A percentile compares a stretch with the other conserved stretches of the same genome.
Evolutionary conservation across 192 early-diverging fungal species (phyloP).

Genomic region (Chytriomyces sp.): DNA sequence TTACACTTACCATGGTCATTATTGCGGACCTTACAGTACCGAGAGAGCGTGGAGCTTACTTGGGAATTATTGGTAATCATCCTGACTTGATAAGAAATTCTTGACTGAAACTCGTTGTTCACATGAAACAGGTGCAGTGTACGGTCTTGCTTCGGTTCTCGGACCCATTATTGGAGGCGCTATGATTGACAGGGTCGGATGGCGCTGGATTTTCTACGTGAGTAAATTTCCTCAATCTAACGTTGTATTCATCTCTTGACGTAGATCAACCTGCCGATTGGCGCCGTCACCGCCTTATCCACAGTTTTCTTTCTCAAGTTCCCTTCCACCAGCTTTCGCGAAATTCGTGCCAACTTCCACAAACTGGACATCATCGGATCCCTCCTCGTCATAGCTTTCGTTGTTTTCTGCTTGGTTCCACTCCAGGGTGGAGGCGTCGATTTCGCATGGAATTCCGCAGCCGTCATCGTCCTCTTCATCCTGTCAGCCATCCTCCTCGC

Average conservation of each 20-base stretch:
- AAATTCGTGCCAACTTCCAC: slow-evolving; percentile 45
- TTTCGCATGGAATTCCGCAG: slow-evolving; percentile 56
- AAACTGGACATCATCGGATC: slow-evolving; percentile 67
- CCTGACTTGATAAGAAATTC: too few species aligned
- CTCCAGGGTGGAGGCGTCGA: slow-evolving; percentile 67
- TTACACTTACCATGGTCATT: slow-evolving; percentile 77
- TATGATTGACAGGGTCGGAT: slow-evolving; percentile 54
- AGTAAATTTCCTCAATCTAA: too few species aligned
- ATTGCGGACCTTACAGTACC: slow-evolving; percentile 76
- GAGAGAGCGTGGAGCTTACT: slow-evolving; percentile 62
- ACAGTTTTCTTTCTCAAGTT: slow-evolving; percentile 59
- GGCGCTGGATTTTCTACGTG: slow-evolving; percentile 62
- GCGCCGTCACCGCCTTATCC: slow-evolving; percentile 57
- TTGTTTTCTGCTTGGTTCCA: slow-evolving; percentile 60
- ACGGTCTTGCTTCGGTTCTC: slow-evolving; percentile 72
- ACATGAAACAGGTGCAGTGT: too few species aligned
- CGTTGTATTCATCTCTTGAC: too few species aligned
- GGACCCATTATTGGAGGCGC: slow-evolving; percentile 81
- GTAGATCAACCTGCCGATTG: slow-evolving; percentile 72
- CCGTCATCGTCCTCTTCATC: slow-evolving; percentile 63
- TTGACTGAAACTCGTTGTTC: too few species aligned
- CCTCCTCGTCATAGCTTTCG: slow-evolving; percentile 44
- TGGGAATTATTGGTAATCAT: slow-evolving; percentile 74
- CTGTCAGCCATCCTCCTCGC: slow-evolving; percentile 59
- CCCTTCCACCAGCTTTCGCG: slow-evolving; percentile 29